A percentile compares a stretch with the other conserved stretches of the same genome.
These are phyloP conservation scores for Austroboletus eburneus DNA, from an alignment of 768 basidiomycete genomes.

Conservation along the genomic window DNA sequence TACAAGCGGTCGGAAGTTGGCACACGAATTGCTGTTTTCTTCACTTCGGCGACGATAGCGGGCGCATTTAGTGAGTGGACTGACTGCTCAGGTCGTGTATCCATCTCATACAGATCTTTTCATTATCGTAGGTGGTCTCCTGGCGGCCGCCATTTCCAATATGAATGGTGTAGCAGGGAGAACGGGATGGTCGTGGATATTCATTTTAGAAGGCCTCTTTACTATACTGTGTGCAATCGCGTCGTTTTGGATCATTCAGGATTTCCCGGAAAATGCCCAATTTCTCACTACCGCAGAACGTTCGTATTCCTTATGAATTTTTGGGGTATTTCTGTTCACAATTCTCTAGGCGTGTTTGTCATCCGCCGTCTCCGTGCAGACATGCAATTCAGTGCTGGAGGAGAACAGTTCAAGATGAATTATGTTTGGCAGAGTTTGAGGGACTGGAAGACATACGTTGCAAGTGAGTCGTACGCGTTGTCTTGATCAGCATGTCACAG, in stretches of 20 bases:
- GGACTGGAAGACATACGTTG: conserved; percentile 74
- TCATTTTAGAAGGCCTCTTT: conserved; percentile 69
- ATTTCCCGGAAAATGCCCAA: conserved; percentile 72
- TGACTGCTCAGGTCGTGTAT: not conserved
- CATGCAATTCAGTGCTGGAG: conserved; percentile 60
- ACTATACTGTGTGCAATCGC: conserved; percentile 56
- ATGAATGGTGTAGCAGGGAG: conserved; percentile 67
- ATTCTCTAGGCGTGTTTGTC: conserved; percentile 54
- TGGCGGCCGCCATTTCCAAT: conserved; percentile 64
- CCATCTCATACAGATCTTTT: not conserved
- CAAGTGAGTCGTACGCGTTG: conserved; percentile 41
- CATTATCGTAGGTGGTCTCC: conserved; percentile 46
- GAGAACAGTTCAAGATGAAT: conserved; percentile 47
- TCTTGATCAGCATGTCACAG: conserved; percentile 2
- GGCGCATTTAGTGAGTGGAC: conserved; percentile 62
- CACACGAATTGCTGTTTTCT: conserved; percentile 68
- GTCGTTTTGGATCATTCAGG: conserved; percentile 72
- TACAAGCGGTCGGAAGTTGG: conserved; percentile 77
- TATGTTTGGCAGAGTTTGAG: conserved; percentile 57
- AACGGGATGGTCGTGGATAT: conserved; percentile 68
- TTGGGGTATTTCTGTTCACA: not conserved
- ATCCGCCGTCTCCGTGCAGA: conserved; percentile 63
- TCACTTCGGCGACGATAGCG: conserved; percentile 73
- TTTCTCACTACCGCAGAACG: conserved; percentile 66
- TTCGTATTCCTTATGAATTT: conserved; percentile 23